Percentiles rank a stretch among this genome's conserved stretches.
These are phyloP conservation scores for Rhodomyrtus psidioides DNA, from an alignment of 441 rosid species.

Conservation along the genomic window DNA sequence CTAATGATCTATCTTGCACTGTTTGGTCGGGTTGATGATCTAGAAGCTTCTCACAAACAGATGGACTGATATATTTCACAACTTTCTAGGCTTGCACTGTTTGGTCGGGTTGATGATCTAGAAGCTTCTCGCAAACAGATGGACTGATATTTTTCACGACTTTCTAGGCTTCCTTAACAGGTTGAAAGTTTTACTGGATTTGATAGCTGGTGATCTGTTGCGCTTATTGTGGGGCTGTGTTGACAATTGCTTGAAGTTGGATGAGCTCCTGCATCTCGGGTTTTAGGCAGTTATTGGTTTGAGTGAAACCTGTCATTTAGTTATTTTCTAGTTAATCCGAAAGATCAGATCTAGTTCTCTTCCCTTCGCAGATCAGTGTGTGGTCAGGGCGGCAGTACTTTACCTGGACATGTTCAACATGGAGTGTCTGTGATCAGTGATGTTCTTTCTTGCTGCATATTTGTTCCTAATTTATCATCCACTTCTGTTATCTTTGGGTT, in stretches of 20 bases:
- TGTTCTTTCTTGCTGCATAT: no score
- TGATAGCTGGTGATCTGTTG: background rate
- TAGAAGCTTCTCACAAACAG: background rate
- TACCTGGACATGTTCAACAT: no score
- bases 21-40: background rate
- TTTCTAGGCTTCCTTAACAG: background rate
- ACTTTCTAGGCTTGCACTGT: background rate
- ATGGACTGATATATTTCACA: background rate
- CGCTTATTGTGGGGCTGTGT: background rate
- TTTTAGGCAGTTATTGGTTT: background rate
- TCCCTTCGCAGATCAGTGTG: background rate
- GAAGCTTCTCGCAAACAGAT: background rate
- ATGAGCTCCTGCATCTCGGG: background rate
- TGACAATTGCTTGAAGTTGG: background rate
- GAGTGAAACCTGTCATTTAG: background rate
- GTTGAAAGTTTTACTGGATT: background rate
- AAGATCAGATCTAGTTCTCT: background rate
- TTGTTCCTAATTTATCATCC: background rate
- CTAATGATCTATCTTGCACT: background rate
- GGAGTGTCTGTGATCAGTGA: no score
- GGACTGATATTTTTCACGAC: background rate
- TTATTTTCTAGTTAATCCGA: background rate
- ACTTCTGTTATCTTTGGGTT: background rate
- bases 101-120: background rate
- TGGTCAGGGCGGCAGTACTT: no score